Conservation (phyloP, 441 rosid genomes). For the Dalechampia spathulata region DNA sequence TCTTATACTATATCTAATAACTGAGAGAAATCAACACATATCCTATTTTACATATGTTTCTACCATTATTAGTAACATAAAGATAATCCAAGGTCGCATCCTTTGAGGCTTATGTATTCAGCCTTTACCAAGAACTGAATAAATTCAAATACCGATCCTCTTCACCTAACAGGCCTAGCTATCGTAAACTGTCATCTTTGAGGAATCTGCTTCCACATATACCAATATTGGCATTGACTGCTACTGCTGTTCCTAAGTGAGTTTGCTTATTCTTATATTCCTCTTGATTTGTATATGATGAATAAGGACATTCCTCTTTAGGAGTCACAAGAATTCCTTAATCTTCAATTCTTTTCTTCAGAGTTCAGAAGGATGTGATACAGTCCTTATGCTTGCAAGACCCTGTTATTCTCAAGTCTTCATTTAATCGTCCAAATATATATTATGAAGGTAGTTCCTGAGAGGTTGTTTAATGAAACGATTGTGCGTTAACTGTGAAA, state of each 20-base stretch:
- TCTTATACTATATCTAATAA: no score
- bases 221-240: slow-evolving; percentile 85
- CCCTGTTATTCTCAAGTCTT: slow-evolving; percentile 80
- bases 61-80: neutral
- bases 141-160: neutral
- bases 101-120: neutral
- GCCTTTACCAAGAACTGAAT: neutral
- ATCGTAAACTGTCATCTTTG: slow-evolving; percentile 77
- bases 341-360: slow-evolving; percentile 28
- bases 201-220: slow-evolving; percentile 64
- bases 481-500: no score
- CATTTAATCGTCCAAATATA: slow-evolving; percentile 93
- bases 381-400: slow-evolving; percentile 64
- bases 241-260: slow-evolving; percentile 94
- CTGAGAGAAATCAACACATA: no score
- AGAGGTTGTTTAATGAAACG: no score
- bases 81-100: neutral
- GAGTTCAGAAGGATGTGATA: slow-evolving; percentile 89
- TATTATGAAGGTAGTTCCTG: slow-evolving; percentile 69
- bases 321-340: slow-evolving; percentile 3
- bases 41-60: neutral
- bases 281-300: neutral
- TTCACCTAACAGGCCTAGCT: slow-evolving; percentile 57
- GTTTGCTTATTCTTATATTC: slow-evolving; percentile 18
- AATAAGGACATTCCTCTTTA: neutral